phyloP scores from a whole-genome alignment of 805 yeast genomes.

The Alloascoidea africana region DNA sequence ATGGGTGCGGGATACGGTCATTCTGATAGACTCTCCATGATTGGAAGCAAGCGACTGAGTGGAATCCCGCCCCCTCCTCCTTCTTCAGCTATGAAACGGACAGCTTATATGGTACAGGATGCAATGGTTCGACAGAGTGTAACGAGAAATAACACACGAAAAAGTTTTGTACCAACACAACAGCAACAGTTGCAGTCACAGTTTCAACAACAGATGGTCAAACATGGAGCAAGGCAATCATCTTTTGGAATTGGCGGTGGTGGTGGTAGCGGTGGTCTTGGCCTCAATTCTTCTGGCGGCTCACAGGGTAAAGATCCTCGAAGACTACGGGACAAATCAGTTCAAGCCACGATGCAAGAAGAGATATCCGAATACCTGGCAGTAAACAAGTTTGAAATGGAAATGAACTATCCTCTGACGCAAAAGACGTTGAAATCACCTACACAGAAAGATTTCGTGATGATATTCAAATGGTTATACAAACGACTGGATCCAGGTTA shows the following conservation, averaged over 20 bases:
- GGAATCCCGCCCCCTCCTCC: conserved; percentile 4
- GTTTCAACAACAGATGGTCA: neutral
- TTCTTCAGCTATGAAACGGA: conserved; percentile 1
- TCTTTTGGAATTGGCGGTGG: neutral
- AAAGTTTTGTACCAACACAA: conserved; percentile 1
- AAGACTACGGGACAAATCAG: conserved; percentile 60
- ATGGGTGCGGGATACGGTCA: too few relatives aligned
- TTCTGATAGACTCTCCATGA: conserved; percentile 8
- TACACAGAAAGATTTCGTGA: conserved; percentile 73
- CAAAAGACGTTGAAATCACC: conserved; percentile 55
- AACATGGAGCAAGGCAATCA: conserved; percentile 1
- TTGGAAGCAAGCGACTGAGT: conserved; percentile 5
- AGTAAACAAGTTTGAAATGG: conserved; percentile 54
- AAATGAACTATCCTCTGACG: conserved; percentile 55
- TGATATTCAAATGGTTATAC: conserved; percentile 70
- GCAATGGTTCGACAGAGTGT: conserved; percentile 1
- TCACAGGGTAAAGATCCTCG: conserved; percentile 37
- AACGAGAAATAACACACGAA: neutral
- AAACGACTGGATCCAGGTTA: conserved; percentile 68
- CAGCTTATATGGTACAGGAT: neutral
- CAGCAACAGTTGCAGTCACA: too few relatives aligned
- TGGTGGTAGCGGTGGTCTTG: conserved; percentile 3
- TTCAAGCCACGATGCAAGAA: conserved; percentile 48
- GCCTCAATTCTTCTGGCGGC: neutral
- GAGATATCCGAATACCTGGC: conserved; percentile 52